Evolutionary conservation across 1,139 yeast species (phyloP).

Genomic region (Zygoascus sp.): DNA sequence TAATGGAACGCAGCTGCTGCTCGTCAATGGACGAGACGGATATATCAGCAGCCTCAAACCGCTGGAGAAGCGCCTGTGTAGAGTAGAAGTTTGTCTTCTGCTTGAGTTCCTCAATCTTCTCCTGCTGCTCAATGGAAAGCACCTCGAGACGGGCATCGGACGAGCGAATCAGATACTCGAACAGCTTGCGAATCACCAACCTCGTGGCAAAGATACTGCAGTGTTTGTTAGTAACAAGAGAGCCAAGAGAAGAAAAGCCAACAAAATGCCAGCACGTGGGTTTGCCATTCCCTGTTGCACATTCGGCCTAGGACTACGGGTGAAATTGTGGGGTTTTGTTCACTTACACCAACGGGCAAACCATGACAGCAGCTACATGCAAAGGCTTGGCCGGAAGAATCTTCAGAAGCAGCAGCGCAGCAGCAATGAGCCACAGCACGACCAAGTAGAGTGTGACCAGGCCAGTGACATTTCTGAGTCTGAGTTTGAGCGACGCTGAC

Average conservation of each 20-base stretch:
- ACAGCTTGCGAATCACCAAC: conserved; percentile 19
- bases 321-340: too few species aligned
- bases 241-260: too few species aligned
- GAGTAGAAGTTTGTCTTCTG: conserved; percentile 71
- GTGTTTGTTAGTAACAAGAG: too few species aligned
- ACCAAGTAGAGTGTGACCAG: conserved; percentile 29
- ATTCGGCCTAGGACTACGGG: too few species aligned
- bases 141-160: conserved; percentile 35
- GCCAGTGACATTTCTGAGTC: conserved; percentile 30
- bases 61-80: conserved; percentile 64
- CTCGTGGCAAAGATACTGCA: conserved; percentile 23
- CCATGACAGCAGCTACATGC: conserved; percentile 1
- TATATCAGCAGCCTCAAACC: conserved; percentile 44
- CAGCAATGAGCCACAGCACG: not conserved
- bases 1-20: not conserved
- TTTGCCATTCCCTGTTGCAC: too few species aligned
- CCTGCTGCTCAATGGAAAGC: conserved; percentile 50
- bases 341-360: conserved; percentile 1
- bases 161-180: conserved; percentile 22
- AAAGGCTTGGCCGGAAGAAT: conserved; percentile 1
- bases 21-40: not conserved
- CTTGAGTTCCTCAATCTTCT: conserved; percentile 70
- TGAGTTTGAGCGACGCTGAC: conserved; percentile 21
- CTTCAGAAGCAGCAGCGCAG: not conserved
- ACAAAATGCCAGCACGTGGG: too few species aligned